phyloP scores from a whole-genome alignment of 192 early-diverging fungal genomes.

The Dispira simplex region DNA sequence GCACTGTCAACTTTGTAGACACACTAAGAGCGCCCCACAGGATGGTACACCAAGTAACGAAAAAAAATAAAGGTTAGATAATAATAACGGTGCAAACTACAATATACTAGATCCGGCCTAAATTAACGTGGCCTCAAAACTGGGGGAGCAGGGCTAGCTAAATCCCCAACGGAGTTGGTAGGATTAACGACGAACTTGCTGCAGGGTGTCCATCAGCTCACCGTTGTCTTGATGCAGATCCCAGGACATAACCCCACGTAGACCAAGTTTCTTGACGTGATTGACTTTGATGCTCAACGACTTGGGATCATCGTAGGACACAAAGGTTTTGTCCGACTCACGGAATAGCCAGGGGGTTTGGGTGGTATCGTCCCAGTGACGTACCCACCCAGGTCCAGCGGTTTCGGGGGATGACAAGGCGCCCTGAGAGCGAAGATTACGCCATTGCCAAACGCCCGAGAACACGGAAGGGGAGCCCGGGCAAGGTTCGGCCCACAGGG shows the following conservation, averaged over 20 bases:
- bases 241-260: constrained; percentile 57
- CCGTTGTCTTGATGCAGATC: constrained; percentile 47
- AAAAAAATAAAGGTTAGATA: no score
- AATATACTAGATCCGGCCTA: no score
- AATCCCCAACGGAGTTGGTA: no score
- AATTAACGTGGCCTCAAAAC: no score
- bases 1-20: no score
- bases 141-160: no score
- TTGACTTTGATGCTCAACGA: constrained; percentile 39
- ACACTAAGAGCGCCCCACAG: no score
- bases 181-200: background rate
- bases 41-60: no score
- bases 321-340: constrained; percentile 31
- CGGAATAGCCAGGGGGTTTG: constrained; percentile 65
- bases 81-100: no score
- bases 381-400: constrained; percentile 40
- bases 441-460: constrained; percentile 48
- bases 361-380: constrained; percentile 40
- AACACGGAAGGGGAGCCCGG: constrained; percentile 27
- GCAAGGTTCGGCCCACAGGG: constrained; percentile 32
- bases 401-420: constrained; percentile 26
- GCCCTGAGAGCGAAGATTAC: constrained; percentile 40
- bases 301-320: constrained; percentile 54
- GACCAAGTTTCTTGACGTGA: constrained; percentile 18
- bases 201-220: constrained; percentile 28